Evolutionary conservation across 306 rosid species (phyloP).

Genomic region (Gleditsia sinensis): DNA sequence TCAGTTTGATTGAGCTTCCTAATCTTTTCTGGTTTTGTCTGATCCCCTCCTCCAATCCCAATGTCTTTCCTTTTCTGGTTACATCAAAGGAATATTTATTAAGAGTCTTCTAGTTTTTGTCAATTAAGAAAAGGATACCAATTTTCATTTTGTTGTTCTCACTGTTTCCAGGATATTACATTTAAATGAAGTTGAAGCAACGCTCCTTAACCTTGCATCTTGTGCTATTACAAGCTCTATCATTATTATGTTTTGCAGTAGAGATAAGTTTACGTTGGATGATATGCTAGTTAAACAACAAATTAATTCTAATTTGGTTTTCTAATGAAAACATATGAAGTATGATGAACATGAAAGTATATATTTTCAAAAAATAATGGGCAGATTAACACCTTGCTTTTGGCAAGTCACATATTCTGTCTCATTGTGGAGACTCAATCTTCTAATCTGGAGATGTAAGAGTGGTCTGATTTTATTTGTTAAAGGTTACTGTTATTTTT

Average conservation of each 20-base stretch:
- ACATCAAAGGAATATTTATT: neutral
- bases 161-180: slow-evolving; percentile 12
- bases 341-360: neutral
- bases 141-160: slow-evolving; percentile 24
- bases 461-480: slow-evolving; percentile 23
- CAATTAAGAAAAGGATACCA: slow-evolving; percentile 31
- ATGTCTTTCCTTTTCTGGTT: slow-evolving; percentile 39
- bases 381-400: neutral
- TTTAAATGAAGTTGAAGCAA: slow-evolving; percentile 24
- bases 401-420: slow-evolving; percentile 6
- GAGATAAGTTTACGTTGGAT: slow-evolving; percentile 9
- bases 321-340: neutral
- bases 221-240: slow-evolving; percentile 2
- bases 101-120: slow-evolving; percentile 26
- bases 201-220: slow-evolving; percentile 26
- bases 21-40: neutral
- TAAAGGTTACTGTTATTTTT: slow-evolving; percentile 4
- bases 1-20: slow-evolving; percentile 11
- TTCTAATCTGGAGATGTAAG: neutral
- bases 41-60: slow-evolving; percentile 43
- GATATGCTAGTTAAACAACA: neutral
- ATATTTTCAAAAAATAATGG: neutral
- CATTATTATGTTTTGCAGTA: slow-evolving; percentile 11
- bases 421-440: neutral
- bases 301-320: neutral